Evolutionary conservation across 331 rosid species (phyloP).

Genomic region (Malus hybrid): DNA sequence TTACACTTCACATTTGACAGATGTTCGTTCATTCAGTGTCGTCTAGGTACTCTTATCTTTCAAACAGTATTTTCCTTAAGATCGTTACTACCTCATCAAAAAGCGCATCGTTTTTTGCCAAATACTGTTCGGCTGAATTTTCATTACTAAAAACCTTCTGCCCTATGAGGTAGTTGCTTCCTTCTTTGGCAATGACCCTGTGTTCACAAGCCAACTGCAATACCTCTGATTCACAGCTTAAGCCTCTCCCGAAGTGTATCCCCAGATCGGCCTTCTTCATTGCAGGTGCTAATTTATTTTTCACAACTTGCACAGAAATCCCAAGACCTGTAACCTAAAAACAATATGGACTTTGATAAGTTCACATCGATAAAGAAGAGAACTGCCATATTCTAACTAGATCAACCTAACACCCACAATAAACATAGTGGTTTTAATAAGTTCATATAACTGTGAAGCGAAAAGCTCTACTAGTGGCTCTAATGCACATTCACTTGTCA

Average conservation of each 20-base stretch:
- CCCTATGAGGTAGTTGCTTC: slow-evolving; percentile 44
- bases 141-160: slow-evolving; percentile 34
- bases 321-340: slow-evolving; percentile 60
- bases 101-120: slow-evolving; percentile 34
- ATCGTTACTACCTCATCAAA: slow-evolving; percentile 39
- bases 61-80: slow-evolving; percentile 43
- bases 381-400: neutral
- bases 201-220: slow-evolving; percentile 73
- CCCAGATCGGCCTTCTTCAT: slow-evolving; percentile 56
- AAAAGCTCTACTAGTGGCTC: neutral
- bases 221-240: slow-evolving; percentile 62
- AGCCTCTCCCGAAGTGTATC: slow-evolving; percentile 70
- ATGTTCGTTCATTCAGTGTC: neutral
- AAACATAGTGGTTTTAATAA: neutral
- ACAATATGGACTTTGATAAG: neutral
- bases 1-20: neutral
- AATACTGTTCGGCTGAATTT: slow-evolving; percentile 41
- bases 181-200: slow-evolving; percentile 47
- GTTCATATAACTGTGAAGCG: neutral
- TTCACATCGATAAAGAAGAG: too few species aligned
- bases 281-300: slow-evolving; percentile 76
- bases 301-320: slow-evolving; percentile 55
- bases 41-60: slow-evolving; percentile 1
- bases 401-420: neutral
- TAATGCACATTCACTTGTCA: neutral